Base-by-base conservation (phyloP, 441 rosid species). In the Gossypium schwendimanii region DNA sequence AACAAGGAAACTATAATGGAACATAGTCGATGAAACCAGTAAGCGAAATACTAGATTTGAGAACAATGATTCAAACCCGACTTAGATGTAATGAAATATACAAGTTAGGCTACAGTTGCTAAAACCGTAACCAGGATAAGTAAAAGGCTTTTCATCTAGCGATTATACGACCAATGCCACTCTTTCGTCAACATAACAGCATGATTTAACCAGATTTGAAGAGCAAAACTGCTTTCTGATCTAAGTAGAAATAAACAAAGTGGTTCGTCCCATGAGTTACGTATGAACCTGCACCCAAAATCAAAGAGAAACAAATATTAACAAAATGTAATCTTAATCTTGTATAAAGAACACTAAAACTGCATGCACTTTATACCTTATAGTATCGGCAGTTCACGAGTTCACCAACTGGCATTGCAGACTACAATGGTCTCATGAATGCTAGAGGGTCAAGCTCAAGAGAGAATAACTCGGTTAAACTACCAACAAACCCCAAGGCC, bases 241-340 rank as follows among this genome's bases (percentile, higher is more conserved):
- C 99, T 74, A 92, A 84, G 76, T 95, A 92, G 85, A 95, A 92
- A 81, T 95, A 92, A 28, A 95, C 91, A 53, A 92, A 92, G 86
- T 91, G 96, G 84, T 95, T 91, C 28, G 99, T 92, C 86, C 92
- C 99, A 5, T 92, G 98, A 6, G 99, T 91, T 78, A 95, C 99
- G 21, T 90, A 93, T 7, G 99, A 95, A 73, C 98, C 99, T 95
- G 92, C 57, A 69, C 24, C 3, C 31, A 64, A 73, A 68, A 36
- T 24, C 44, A 6, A 23, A 6, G 55, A 49, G 55, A 49, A 52
- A 70, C n/a, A 10, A 39, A 72, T 15, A 61, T 53, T 53, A 17
- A 33, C 39, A 6, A 3, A 33, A 33, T 6, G 39, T 33, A 33
- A 33, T 33, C 39, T 33, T 33, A 33, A 33, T 47, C 54, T 14